Conservation (phyloP, 345 rosid genomes). For the Syzygium aqueum region DNA sequence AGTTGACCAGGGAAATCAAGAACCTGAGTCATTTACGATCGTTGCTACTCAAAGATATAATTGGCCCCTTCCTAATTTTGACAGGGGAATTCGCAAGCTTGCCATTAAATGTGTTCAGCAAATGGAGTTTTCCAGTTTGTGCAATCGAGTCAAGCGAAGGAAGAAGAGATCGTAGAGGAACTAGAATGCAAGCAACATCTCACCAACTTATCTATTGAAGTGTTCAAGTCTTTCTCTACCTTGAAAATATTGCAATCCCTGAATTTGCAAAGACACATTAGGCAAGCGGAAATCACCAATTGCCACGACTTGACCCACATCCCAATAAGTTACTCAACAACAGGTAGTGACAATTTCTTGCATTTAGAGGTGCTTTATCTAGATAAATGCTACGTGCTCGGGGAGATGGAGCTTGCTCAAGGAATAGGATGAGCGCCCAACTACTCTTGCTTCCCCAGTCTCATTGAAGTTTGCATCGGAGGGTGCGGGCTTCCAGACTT, state of each 20-base stretch:
- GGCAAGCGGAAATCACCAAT: not conserved
- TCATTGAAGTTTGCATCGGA: not conserved
- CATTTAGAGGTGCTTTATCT: not conserved
- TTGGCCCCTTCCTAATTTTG: fast-evolving
- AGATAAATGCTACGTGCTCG: not conserved
- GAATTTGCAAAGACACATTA: not conserved
- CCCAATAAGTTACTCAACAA: not conserved
- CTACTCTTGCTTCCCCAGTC: not conserved
- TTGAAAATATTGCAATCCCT: not conserved
- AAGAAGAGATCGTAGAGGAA: not conserved
- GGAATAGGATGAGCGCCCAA: not conserved
- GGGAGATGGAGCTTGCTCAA: not conserved
- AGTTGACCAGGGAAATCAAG: no score
- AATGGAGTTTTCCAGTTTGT: not conserved
- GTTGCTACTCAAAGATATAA: not conserved
- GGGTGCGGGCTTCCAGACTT: not conserved
- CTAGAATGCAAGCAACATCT: not conserved
- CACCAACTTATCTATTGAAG: not conserved
- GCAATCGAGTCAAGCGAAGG: not conserved
- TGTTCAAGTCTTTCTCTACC: not conserved
- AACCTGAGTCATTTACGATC: no score
- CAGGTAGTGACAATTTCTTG: fast-evolving
- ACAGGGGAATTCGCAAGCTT: not conserved
- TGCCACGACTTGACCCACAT: not conserved
- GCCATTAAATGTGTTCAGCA: not conserved